phyloP scores from a whole-genome alignment of 768 basidiomycete genomes.

The Phanerodontia chrysosporium region DNA sequence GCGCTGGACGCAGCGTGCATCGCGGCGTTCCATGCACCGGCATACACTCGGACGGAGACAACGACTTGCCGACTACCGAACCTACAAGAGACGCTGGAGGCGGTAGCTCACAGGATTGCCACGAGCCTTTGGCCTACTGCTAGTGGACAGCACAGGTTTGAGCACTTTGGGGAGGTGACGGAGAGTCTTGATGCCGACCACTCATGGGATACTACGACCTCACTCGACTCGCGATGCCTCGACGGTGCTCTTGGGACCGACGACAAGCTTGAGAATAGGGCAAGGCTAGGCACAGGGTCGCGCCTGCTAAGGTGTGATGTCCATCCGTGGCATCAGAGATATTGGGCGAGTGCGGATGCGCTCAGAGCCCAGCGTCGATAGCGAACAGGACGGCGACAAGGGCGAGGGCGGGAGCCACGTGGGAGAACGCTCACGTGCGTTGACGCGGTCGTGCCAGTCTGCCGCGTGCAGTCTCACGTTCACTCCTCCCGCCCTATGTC shows the following conservation, averaged over 20 bases:
- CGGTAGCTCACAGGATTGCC: not conserved
- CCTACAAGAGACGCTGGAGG: not conserved
- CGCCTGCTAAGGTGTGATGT: no score
- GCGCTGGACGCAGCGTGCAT: not conserved
- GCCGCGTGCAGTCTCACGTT: not conserved
- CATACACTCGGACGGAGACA: not conserved
- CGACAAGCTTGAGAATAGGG: no score
- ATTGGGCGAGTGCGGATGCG: no score
- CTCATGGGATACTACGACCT: no score
- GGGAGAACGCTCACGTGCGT: constrained; percentile 4
- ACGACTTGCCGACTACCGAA: not conserved
- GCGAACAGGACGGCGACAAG: not conserved
- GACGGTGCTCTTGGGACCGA: no score
- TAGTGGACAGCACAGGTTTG: not conserved
- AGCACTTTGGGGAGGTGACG: not conserved
- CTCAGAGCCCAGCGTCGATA: no score
- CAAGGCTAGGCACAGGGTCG: no score
- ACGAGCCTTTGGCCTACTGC: no score
- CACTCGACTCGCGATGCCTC: no score
- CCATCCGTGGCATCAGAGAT: no score
- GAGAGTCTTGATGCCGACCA: no score
- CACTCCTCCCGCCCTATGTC: constrained; percentile 23
- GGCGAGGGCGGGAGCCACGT: not conserved
- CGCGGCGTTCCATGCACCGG: not conserved
- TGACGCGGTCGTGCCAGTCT: not conserved